Base-by-base conservation (phyloP, 2,329 filamentous ascomycete species). In the Ophiostoma australiae region DNA sequence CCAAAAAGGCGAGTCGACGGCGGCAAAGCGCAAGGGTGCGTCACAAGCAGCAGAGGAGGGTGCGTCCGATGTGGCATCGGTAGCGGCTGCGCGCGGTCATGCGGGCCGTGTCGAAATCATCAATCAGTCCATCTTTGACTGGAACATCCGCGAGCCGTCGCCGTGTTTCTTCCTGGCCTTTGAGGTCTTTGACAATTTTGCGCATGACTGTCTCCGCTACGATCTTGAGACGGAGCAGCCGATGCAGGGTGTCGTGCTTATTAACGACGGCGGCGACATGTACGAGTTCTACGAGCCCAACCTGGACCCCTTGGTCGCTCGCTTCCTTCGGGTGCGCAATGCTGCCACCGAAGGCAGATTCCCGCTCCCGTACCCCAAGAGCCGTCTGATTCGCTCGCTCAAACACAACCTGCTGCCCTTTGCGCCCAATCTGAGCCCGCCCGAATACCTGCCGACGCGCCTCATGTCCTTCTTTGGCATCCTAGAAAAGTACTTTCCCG, bases 101-200 rank as follows among this genome's bases (percentile, higher is more conserved):
- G 82, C 85, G 3, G 89, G 89, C 78, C 94, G 93, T 77, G 93
- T 98, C 71, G 92, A 97, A 76, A 97, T 99, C 78, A 90, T 98
- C 81, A 97, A 98, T 82, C 88, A 89, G 76, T 96, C 92, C 77
- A 91, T 99, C 78, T 98, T 99, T 78, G 93, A 97, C 80, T 99
- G 95, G 94, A 84, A 90, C 74, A 87, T 87, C 67, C 92, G 91
- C 75, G 92, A 97, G n/a, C 90, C 93, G 10, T 91, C 90, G 2
- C 95, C 94, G 0, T 98, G 95, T 83, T 99, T 97, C 84, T 98
- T 99, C 84, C 87, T 99, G 61, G 95, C 94, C 65, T 91, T 99
- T 81, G 95, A 99, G 81, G 95, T 99, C 75, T 97, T 97, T 77
- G 95, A 99, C 83, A 99, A 99, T 82, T 98, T 99, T 79, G 90